Evolutionary conservation across 1,284 basidiomycete species (phyloP).

Genomic region (Irpex rosettiformis): DNA sequence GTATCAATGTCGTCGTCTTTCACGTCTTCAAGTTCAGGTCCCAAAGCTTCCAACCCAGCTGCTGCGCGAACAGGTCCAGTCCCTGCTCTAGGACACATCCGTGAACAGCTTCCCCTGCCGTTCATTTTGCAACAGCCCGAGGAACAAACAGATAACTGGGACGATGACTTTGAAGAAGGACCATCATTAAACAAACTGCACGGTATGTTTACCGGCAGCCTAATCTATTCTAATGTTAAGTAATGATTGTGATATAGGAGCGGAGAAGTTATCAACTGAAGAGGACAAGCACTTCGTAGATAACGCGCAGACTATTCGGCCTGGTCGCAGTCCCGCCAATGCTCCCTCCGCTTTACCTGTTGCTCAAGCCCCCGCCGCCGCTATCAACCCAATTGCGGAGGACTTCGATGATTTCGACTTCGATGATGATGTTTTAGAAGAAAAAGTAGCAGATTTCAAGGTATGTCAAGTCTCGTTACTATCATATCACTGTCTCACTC

Average conservation of each 20-base stretch:
- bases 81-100: slow-evolving; percentile 23
- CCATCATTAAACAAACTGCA: slow-evolving; percentile 85
- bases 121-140: slow-evolving; percentile 61
- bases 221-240: no score
- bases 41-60: not conserved
- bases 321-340: slow-evolving; percentile 58
- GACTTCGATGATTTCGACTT: slow-evolving; percentile 86
- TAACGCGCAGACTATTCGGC: slow-evolving; percentile 74
- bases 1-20: slow-evolving; percentile 23
- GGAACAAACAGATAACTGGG: slow-evolving; percentile 93
- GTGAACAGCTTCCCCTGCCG: slow-evolving; percentile 32
- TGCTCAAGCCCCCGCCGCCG: slow-evolving; percentile 55
- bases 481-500: not conserved
- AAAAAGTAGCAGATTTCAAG: slow-evolving; percentile 81
- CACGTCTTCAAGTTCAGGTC: slow-evolving; percentile 14
- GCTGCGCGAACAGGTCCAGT: slow-evolving; percentile 14
- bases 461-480: slow-evolving; percentile 36
- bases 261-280: slow-evolving; percentile 60
- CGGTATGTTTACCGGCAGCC: slow-evolving; percentile 37
- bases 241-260: no score
- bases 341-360: slow-evolving; percentile 43
- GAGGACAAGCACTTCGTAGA: slow-evolving; percentile 64
- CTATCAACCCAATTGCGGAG: slow-evolving; percentile 69
- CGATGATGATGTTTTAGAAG: slow-evolving; percentile 71
- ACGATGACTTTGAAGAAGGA: slow-evolving; percentile 94